Evolutionary conservation across 345 rosid species (phyloP).

Genomic region (Gossypium herbaceum): DNA sequence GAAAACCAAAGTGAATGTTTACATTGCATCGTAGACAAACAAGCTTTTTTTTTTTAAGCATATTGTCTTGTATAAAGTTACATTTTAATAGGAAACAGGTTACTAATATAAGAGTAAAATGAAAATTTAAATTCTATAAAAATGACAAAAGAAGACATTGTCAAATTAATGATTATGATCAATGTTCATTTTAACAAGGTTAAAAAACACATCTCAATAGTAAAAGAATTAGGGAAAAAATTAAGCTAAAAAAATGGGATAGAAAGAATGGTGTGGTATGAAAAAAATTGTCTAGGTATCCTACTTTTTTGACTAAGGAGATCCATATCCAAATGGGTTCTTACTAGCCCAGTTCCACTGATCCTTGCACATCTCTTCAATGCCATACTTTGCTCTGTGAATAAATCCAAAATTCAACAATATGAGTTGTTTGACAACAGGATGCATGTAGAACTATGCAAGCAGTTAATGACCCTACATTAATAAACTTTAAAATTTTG

Average conservation of each 20-base stretch:
- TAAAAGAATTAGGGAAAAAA: background rate
- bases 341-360: constrained; percentile 97
- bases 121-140: too few relatives aligned
- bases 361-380: constrained; percentile 91
- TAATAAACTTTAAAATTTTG: background rate
- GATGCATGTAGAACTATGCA: background rate
- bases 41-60: too few relatives aligned
- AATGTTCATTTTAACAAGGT: too few relatives aligned
- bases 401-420: background rate
- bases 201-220: background rate
- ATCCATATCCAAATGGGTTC: constrained; percentile 82
- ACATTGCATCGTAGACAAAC: too few relatives aligned
- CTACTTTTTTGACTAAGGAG: constrained; percentile 36
- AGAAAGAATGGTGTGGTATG: background rate
- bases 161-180: background rate
- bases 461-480: background rate
- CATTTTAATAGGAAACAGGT: too few relatives aligned
- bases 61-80: too few relatives aligned
- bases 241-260: background rate
- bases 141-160: background rate
- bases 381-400: constrained; percentile 74
- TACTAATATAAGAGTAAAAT: too few relatives aligned
- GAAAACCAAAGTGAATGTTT: too few relatives aligned
- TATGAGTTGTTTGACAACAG: background rate
- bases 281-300: background rate